Evolutionary conservation across 2,329 filamentous ascomycete genomes (phyloP).

Genomic region (Lecanicillium sp.): DNA sequence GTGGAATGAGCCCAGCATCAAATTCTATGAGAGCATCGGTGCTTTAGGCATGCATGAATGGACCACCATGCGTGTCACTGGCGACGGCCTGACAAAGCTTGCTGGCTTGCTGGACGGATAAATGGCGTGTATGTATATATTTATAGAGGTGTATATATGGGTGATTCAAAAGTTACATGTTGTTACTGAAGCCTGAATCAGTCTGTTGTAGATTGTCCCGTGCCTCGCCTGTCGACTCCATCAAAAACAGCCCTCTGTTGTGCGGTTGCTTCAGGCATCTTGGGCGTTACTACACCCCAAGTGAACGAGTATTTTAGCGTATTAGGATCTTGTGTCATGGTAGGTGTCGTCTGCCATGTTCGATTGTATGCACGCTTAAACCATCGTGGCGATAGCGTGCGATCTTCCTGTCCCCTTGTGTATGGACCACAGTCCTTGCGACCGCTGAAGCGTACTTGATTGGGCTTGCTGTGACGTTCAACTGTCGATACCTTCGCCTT

Average conservation of each 20-base stretch:
- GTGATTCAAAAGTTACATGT: background rate
- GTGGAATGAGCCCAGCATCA: constrained; percentile 87
- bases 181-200: background rate
- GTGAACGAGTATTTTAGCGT: constrained; percentile 25
- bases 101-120: constrained; percentile 32
- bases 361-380: constrained; percentile 39
- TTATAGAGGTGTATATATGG: constrained; percentile 1
- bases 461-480: background rate
- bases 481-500: background rate
- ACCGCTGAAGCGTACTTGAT: constrained; percentile 25
- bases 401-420: constrained; percentile 18
- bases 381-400: constrained; percentile 26
- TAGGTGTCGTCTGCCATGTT: constrained; percentile 36
- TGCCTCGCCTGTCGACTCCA: constrained; percentile 27
- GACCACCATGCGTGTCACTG: constrained; percentile 68
- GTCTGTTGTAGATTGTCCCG: constrained; percentile 4
- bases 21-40: constrained; percentile 71
- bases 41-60: constrained; percentile 61
- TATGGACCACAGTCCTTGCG: constrained; percentile 29
- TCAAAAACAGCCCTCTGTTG: constrained; percentile 39
- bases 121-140: background rate
- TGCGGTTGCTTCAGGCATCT: constrained; percentile 20
- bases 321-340: constrained; percentile 26
- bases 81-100: constrained; percentile 53
- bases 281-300: constrained; percentile 34